A percentile compares a stretch with the other conserved stretches of the same genome.
These are phyloP conservation scores for Polygonum maritimum DNA, from an alignment of 148 eudicot species.

Conservation along the genomic window DNA sequence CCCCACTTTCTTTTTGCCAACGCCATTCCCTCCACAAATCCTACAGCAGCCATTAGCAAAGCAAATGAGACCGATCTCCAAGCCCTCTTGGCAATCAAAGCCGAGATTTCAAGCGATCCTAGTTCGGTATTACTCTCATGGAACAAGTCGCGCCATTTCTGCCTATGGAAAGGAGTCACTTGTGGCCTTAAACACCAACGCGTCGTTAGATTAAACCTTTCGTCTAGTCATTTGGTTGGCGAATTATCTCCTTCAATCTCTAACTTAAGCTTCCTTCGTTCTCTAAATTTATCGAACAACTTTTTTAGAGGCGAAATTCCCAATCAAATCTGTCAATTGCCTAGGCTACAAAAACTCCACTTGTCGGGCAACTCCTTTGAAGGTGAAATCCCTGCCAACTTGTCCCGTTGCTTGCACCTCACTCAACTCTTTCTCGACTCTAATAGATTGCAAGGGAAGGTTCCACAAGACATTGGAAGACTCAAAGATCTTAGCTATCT, in stretches of 20 bases:
- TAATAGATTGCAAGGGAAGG: constrained; percentile 17
- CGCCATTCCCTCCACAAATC: background rate
- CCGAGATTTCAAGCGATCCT: background rate
- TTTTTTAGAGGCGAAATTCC: constrained; percentile 19
- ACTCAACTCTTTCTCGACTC: background rate
- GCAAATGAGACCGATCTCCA: background rate
- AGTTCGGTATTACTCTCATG: background rate
- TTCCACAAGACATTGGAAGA: constrained; percentile 5
- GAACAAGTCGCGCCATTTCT: background rate
- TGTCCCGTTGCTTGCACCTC: constrained; percentile 13
- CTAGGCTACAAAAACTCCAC: constrained; percentile 6
- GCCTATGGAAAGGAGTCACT: constrained; percentile 15
- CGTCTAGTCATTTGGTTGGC: background rate
- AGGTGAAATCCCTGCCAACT: constrained; percentile 17
- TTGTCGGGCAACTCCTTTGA: constrained; percentile 7
- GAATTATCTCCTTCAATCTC: constrained; percentile 14
- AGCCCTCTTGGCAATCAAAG: constrained; percentile 3
- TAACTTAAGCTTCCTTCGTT: constrained; percentile 18
- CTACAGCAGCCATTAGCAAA: background rate
- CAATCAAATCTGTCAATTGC: constrained; percentile 15
- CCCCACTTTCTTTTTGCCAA: background rate
- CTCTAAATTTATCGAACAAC: background rate
- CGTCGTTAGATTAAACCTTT: background rate
- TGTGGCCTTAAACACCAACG: constrained; percentile 6
- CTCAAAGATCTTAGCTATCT: background rate